phyloP scores from a whole-genome alignment of 73 alveolate genomes.

The Stentor roeselii region DNA sequence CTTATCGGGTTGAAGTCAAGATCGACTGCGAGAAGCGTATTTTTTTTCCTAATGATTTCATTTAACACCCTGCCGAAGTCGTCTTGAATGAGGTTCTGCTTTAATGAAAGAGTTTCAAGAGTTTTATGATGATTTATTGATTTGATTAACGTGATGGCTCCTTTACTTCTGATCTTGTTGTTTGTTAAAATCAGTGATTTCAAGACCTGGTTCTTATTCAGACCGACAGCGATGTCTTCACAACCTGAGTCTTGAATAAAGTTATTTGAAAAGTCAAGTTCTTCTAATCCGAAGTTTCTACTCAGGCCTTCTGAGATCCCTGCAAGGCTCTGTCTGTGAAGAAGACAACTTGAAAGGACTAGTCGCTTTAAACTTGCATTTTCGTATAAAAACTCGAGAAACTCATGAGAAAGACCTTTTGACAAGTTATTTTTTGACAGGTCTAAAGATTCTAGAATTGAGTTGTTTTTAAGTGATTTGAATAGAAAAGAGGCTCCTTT shows the following conservation, averaged over 20 bases:
- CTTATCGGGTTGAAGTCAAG: constrained; percentile 24
- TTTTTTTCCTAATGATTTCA: background rate
- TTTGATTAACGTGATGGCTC: background rate
- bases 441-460: background rate
- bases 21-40: background rate
- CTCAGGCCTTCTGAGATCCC: constrained; percentile 35
- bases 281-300: constrained; percentile 27
- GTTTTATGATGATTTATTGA: constrained; percentile 14
- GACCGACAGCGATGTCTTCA: constrained; percentile 33
- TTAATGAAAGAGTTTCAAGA: background rate
- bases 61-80: constrained; percentile 11
- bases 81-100: background rate
- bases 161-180: background rate
- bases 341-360: constrained; percentile 7
- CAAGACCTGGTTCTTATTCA: background rate
- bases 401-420: background rate
- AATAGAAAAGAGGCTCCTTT: constrained; percentile 27
- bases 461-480: background rate
- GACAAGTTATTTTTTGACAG: constrained; percentile 12
- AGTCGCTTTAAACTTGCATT: background rate
- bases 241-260: constrained; percentile 41
- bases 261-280: constrained; percentile 34
- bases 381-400: background rate
- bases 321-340: constrained; percentile 28
- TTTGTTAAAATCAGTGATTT: background rate